Evolutionary conservation across 2,329 filamentous ascomycete species (phyloP).

Genomic region (Neopestalotiopsis rosae): DNA sequence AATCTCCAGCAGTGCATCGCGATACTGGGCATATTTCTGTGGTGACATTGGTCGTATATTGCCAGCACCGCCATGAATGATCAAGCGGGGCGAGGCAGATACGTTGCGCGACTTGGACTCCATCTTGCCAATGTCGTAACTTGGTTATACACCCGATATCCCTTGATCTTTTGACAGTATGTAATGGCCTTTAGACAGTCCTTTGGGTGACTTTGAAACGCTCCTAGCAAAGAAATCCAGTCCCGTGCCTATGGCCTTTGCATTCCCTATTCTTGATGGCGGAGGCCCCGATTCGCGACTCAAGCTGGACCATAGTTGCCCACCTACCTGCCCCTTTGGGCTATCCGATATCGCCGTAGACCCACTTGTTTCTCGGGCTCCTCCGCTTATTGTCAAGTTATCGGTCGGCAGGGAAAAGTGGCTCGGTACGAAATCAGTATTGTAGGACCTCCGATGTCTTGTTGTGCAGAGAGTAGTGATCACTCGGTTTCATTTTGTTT

Average conservation of each 20-base stretch:
- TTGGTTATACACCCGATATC: background rate
- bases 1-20: constrained; percentile 64
- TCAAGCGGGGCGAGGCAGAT: constrained; percentile 59
- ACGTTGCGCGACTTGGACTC: constrained; percentile 42
- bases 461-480: background rate
- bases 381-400: background rate
- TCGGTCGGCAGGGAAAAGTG: background rate
- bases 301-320: background rate
- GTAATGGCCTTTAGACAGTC: too few relatives aligned
- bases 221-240: background rate
- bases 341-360: constrained; percentile 7
- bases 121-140: constrained; percentile 36
- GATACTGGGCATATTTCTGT: constrained; percentile 63
- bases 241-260: background rate
- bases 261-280: background rate
- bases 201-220: background rate
- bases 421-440: background rate
- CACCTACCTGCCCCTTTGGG: background rate
- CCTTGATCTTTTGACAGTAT: too few relatives aligned
- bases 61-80: constrained; percentile 77
- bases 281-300: background rate
- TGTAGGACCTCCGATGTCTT: background rate
- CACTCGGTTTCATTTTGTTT: too few relatives aligned
- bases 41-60: constrained; percentile 69
- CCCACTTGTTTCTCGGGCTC: background rate